phyloP scores from a whole-genome alignment of 768 basidiomycete species.

The Mycena filopes region DNA sequence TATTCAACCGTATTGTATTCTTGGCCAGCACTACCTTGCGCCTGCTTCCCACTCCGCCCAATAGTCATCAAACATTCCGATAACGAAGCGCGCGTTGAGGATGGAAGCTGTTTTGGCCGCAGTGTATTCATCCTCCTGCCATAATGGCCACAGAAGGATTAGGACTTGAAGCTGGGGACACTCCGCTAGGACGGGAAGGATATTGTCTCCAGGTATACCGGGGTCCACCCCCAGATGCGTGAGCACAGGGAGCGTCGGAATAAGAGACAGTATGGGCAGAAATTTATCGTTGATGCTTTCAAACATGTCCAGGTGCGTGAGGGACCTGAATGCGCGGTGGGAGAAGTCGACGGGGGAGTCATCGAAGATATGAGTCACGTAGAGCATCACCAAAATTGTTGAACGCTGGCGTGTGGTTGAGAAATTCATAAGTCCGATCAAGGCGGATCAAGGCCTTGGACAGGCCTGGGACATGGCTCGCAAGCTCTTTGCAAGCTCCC shows the following conservation, averaged over 20 bases:
- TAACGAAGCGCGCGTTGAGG: neutral
- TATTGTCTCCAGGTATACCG: neutral
- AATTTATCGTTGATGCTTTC: neutral
- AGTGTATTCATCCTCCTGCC: neutral
- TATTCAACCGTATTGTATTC: no score
- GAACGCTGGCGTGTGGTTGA: no score
- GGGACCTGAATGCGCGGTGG: neutral
- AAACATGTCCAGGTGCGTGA: neutral
- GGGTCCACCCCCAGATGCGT: neutral
- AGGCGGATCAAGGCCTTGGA: no score
- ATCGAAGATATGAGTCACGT: neutral
- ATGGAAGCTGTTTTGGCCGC: neutral
- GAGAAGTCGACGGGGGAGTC: neutral
- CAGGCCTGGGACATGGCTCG: no score
- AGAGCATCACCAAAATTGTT: no score
- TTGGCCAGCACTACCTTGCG: no score
- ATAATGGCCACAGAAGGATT: neutral
- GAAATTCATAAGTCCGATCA: no score
- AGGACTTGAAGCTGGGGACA: neutral
- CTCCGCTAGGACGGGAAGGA: neutral
- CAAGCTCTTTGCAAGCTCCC: no score
- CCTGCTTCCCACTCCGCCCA: neutral
- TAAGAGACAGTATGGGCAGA: no score
- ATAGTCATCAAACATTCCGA: neutral
- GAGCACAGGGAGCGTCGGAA: neutral